Base-by-base conservation (phyloP, 768 basidiomycete genomes). In the Trametes villosa region DNA sequence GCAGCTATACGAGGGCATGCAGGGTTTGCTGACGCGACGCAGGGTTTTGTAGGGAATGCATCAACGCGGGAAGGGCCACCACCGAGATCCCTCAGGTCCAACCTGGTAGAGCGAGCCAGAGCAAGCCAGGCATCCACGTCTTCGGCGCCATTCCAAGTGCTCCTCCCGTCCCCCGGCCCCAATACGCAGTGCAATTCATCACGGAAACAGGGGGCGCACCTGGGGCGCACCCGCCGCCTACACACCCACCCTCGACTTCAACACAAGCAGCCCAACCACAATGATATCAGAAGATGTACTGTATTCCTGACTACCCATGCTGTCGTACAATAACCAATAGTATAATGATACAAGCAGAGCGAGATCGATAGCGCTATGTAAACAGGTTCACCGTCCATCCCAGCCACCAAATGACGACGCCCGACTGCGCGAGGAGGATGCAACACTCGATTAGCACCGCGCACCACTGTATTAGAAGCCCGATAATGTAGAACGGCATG, bases 21-120 rank as follows among this genome's bases (percentile, higher is more conserved):
- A 26, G 4, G 17, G 20, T 8, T 27, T 46, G 4, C 33, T 52
- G 11, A 56, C 26, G 17, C 31, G 15, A 47, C 27, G 4, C 53
- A 91, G 89, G 86, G 59, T 90, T 80, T 68, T 91, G 89, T 73
- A 83, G 88, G 22, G 81, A 82, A 12, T 91, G 89, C 62, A 84
- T 83, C 22, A 85, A 86, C 34, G 70, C 80, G 38, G 86, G 86
- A 11, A 79, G 74, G 62, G 77, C 73, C 3, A 72, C 71, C 22
- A 58, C 63, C 27, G 72, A 74, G 48, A 65, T 72, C 26, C 68
- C 75, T 4, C 72, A 71, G 22, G 22, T 66, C 2, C 59, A 49
- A n/a, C 9, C 47, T 42, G 18, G 36, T 22, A n/a, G 51, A 3
- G 27, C 22, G 1, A 30, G 12, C 22, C 6, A 4, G 7, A 26